Percentiles rank a stretch among this genome's conserved stretches.
Conservation (phyloP, 352 stramenopile species). For the Thalassiosira sp. region DNA sequence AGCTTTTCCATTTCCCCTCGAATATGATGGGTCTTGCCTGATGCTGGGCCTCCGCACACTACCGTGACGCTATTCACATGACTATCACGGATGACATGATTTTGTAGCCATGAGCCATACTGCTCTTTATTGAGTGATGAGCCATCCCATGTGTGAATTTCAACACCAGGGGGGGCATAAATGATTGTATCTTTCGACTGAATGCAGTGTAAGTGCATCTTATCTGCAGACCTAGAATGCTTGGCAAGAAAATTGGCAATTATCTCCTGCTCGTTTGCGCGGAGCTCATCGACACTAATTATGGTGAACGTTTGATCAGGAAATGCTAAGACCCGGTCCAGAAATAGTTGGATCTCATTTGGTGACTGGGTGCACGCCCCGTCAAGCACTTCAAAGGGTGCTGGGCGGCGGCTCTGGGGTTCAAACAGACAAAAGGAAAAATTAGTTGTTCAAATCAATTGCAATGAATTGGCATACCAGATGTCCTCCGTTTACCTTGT, state of each 20-base stretch:
- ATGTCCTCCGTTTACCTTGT: slow-evolving; percentile 27
- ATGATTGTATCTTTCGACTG: slow-evolving; percentile 44
- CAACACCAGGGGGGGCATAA: slow-evolving; percentile 37
- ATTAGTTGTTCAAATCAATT: neutral
- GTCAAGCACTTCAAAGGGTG: slow-evolving; percentile 48
- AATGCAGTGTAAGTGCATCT: slow-evolving; percentile 42
- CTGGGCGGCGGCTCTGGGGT: slow-evolving; percentile 27
- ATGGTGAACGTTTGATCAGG: slow-evolving; percentile 43
- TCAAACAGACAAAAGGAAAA: neutral
- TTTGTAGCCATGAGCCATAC: slow-evolving; percentile 7
- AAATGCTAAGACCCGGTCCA: slow-evolving; percentile 47
- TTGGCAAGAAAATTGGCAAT: slow-evolving; percentile 45
- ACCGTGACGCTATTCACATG: slow-evolving; percentile 27
- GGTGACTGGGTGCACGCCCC: slow-evolving; percentile 23
- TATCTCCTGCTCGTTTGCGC: slow-evolving; percentile 31
- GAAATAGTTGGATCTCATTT: slow-evolving; percentile 36
- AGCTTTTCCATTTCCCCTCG: slow-evolving; percentile 27
- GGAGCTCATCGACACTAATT: slow-evolving; percentile 27
- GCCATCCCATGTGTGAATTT: slow-evolving; percentile 37
- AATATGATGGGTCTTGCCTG: slow-evolving; percentile 48
- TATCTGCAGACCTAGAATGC: slow-evolving; percentile 24
- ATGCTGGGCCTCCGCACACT: slow-evolving; percentile 28
- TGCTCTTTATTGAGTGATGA: slow-evolving; percentile 12
- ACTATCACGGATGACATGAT: slow-evolving; percentile 6
- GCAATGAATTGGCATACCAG: neutral